phyloP scores from a whole-genome alignment of 139 green algal genomes.

The Nannochloris sp. region DNA sequence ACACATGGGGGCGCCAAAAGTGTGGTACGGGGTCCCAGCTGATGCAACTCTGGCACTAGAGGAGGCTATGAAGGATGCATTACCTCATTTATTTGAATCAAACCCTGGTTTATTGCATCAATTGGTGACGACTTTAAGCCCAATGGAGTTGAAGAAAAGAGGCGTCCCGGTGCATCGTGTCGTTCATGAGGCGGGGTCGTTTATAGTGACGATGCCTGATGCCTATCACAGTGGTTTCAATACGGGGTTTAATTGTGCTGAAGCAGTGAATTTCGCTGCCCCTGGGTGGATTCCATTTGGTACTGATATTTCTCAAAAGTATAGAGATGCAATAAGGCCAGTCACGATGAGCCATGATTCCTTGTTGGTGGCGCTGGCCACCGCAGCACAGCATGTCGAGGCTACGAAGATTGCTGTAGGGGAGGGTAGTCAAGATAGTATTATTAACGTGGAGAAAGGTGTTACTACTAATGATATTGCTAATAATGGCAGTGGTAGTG shows the following conservation, averaged over 20 bases:
- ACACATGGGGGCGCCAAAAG: conserved; percentile 60
- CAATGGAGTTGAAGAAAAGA: conserved; percentile 45
- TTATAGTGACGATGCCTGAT: conserved; percentile 86
- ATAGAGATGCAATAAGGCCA: conserved; percentile 36
- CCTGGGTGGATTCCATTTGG: conserved; percentile 80
- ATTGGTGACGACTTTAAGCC: conserved; percentile 79
- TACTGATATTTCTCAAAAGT: conserved; percentile 47
- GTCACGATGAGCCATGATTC: conserved; percentile 55
- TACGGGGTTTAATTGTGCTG: conserved; percentile 62
- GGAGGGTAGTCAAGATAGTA: background rate
- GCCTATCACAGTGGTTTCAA: conserved; percentile 85
- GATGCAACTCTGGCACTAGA: conserved; percentile 48
- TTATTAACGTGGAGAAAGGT: background rate
- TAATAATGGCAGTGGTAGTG: background rate
- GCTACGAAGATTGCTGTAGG: too few species aligned
- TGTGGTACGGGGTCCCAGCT: conserved; percentile 65
- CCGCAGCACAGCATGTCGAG: conserved; percentile 9
- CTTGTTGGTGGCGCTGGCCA: conserved; percentile 53
- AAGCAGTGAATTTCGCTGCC: conserved; percentile 87
- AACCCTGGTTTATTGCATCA: conserved; percentile 61
- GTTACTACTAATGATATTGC: background rate
- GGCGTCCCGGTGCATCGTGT: conserved; percentile 74
- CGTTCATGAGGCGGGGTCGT: conserved; percentile 70
- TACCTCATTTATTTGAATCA: conserved; percentile 66
- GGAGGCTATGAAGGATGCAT: conserved; percentile 45